phyloP scores from a whole-genome alignment of 345 rosid species.

The Brassica cretica region DNA sequence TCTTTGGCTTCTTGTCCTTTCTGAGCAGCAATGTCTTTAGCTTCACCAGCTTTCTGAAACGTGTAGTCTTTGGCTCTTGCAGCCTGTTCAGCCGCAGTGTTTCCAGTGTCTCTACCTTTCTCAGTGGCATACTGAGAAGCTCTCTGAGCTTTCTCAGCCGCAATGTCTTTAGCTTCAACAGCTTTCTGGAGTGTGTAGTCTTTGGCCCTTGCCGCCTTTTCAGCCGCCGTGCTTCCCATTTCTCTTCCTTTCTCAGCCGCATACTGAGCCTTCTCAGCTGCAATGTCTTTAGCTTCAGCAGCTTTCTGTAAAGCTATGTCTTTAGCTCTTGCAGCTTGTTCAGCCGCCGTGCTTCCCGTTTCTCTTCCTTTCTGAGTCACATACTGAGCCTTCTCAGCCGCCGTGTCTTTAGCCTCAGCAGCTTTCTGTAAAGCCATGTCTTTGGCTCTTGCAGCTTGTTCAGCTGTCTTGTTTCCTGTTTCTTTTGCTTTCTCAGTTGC shows the following conservation, averaged over 20 bases:
- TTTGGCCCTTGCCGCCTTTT: slow-evolving; percentile 43
- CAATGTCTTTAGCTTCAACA: slow-evolving; percentile 38
- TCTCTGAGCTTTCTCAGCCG: slow-evolving; percentile 39
- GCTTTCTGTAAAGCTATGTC: slow-evolving; percentile 41
- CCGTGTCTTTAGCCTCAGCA: slow-evolving; percentile 38
- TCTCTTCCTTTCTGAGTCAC: slow-evolving; percentile 45
- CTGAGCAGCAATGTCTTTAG: slow-evolving; percentile 12
- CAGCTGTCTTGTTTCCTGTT: slow-evolving; percentile 25
- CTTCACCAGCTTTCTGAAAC: too few relatives aligned
- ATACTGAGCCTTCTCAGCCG: slow-evolving; percentile 39
- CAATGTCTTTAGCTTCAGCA: slow-evolving; percentile 38
- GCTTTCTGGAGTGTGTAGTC: slow-evolving; percentile 42
- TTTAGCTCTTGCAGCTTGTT: slow-evolving; percentile 44
- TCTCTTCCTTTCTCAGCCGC: slow-evolving; percentile 24
- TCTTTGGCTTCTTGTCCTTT: slow-evolving; percentile 37
- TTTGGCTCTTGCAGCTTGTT: slow-evolving; percentile 44
- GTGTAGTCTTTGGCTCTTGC: too few relatives aligned
- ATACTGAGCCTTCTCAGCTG: slow-evolving; percentile 40
- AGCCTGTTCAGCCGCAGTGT: neutral
- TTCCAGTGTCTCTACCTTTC: slow-evolving; percentile 42
- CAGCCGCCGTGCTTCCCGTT: slow-evolving; percentile 27
- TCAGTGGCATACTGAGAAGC: slow-evolving; percentile 37
- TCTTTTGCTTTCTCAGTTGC: slow-evolving; percentile 45
- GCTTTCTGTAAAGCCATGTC: slow-evolving; percentile 38
- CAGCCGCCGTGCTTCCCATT: slow-evolving; percentile 25